These are phyloP conservation scores for Pleurotus giganteus DNA, from an alignment of 768 basidiomycete genomes.

Conservation along the genomic window DNA sequence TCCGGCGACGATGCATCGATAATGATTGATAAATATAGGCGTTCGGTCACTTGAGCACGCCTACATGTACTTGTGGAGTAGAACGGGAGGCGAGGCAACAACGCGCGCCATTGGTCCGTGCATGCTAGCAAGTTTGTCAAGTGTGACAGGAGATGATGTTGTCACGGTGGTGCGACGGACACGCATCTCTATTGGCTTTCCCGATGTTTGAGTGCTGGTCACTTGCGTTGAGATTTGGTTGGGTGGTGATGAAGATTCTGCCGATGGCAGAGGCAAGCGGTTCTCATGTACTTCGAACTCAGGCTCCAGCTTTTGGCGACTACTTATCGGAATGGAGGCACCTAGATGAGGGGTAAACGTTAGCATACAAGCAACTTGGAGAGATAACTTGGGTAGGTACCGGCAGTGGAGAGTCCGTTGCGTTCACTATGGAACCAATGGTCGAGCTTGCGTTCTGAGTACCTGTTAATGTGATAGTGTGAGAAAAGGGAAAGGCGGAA, in stretches of 20 bases:
- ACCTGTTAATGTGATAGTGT: conserved; percentile 31
- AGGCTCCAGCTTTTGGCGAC: conserved; percentile 3
- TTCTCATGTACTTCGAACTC: background rate
- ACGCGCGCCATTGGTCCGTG: conserved; percentile 6
- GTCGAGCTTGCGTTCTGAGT: conserved; percentile 53
- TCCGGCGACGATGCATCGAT: too few relatives aligned
- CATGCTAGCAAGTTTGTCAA: conserved; percentile 1
- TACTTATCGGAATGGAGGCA: background rate
- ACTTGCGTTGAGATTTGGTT: background rate
- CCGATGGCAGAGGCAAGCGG: background rate
- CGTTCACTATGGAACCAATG: conserved; percentile 66
- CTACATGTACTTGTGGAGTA: conserved; percentile 1
- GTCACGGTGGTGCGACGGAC: conserved; percentile 6
- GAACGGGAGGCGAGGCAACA: background rate
- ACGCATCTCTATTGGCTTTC: background rate
- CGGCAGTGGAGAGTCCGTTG: conserved; percentile 55
- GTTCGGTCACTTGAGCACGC: too few relatives aligned
- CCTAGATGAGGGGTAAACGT: background rate
- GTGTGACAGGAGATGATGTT: background rate
- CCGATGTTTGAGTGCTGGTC: background rate
- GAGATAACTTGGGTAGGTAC: conserved; percentile 25
- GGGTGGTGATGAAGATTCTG: background rate
- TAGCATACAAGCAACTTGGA: background rate
- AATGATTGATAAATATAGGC: too few relatives aligned
- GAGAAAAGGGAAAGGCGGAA: conserved; percentile 1